These are phyloP conservation scores for Linum lewisii DNA, from an alignment of 345 rosid genomes.

Conservation along the genomic window DNA sequence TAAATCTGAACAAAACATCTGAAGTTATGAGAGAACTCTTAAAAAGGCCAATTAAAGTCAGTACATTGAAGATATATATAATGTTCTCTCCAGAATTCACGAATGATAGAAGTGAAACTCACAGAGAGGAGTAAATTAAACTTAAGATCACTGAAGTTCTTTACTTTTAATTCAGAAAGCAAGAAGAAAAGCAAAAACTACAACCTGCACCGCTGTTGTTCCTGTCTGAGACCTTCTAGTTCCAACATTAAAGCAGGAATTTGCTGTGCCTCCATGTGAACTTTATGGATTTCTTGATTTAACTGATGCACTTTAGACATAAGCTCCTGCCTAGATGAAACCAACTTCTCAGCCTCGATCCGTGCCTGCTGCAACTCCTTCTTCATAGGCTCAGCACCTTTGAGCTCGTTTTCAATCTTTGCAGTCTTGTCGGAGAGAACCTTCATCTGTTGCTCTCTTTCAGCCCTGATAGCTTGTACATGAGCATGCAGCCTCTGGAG, in stretches of 20 bases:
- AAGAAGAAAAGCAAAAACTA: constrained; percentile 15
- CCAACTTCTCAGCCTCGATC: constrained; percentile 61
- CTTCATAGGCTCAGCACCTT: constrained; percentile 58
- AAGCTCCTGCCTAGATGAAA: constrained; percentile 68
- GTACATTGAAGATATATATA: no score
- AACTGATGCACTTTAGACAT: constrained; percentile 64
- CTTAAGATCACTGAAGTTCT: background rate
- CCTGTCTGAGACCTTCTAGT: constrained; percentile 76
- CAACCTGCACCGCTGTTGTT: constrained; percentile 90
- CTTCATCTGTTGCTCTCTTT: constrained; percentile 73
- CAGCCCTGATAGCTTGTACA: constrained; percentile 55
- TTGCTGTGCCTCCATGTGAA: constrained; percentile 69
- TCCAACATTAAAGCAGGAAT: constrained; percentile 68
- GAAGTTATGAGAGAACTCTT: background rate
- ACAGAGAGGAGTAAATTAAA: no score
- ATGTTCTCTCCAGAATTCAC: background rate
- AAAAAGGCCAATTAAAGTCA: background rate
- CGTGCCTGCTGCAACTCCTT: constrained; percentile 66
- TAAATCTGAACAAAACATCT: background rate
- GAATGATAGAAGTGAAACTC: no score
- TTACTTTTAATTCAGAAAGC: constrained; percentile 1
- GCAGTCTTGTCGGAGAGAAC: constrained; percentile 55
- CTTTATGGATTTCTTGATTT: constrained; percentile 65
- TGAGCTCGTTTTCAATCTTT: constrained; percentile 70
- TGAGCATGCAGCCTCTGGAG: constrained; percentile 71